Evolutionary conservation across 257 asterid species (phyloP), one percentile per base, ranked within the genome.

Genomic region (Avicennia marina): DNA sequence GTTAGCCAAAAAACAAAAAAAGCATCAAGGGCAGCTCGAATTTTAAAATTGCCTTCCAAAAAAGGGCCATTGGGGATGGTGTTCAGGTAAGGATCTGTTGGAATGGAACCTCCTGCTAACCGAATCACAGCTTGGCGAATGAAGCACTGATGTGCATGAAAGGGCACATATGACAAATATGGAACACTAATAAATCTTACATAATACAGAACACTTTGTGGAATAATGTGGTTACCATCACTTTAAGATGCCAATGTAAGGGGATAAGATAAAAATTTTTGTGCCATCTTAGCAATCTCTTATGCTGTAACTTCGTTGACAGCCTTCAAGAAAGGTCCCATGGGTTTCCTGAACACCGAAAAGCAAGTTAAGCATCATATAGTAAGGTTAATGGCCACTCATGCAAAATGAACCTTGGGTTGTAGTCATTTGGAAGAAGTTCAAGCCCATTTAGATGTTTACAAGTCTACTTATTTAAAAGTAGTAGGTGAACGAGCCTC

Each of bases 211-310:
- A 56, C 13, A 53, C 32, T n/a, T 2, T 12, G 12, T 33, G 33
- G 45, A 3, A 32, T 36, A 63, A 27, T 54, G 44, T 22, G 56
- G 60, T 69, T 70, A 87, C 96, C 96, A 38, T 87, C 90, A 64
- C 96, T 93, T 53, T 87, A 82, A 24, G 96, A 82, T 65, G 94
- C 94, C 91, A 87, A 68, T 56, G 96, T 80, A 58, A 87, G 84
- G 40, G 91, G 96, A 46, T 87, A 72, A 41, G 81, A 56, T 38
- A 84, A 50, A 20, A 87, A 86, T 57, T 80, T 76, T 49, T 56
- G 59, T 6, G 79, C 82, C 20, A 65, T 11, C 2, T 64, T 40
- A 43, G 84, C 49, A 61, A 87, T 76, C 71, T 87, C 94, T 27
- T 71, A 56, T 5, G 48, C 66, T 9, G 85, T 57, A 57, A 87